phyloP scores from a whole-genome alignment of 768 basidiomycete species.

The Leccinum uliginosum region DNA sequence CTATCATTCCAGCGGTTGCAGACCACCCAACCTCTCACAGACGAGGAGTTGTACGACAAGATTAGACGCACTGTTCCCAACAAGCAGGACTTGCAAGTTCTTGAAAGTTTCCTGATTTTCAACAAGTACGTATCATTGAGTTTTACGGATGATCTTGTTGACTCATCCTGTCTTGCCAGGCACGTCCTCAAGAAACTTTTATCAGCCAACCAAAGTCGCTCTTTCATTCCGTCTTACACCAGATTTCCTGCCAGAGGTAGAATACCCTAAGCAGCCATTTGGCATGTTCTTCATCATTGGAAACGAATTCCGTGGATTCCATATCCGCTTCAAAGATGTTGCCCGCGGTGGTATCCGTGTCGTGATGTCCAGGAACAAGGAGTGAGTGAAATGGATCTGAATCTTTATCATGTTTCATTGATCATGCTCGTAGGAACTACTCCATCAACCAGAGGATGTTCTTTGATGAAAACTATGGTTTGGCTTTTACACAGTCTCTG shows the following conservation, averaged over 20 bases:
- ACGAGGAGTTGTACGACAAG: slow-evolving; percentile 81
- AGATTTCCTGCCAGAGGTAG: slow-evolving; percentile 86
- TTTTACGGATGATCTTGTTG: not conserved
- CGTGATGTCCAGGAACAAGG: slow-evolving; percentile 92
- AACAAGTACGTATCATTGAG: slow-evolving; percentile 62
- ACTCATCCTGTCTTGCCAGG: slow-evolving; percentile 35
- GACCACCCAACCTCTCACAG: slow-evolving; percentile 77
- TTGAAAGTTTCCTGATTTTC: slow-evolving; percentile 93
- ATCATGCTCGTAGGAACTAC: slow-evolving; percentile 59
- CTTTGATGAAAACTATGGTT: slow-evolving; percentile 96
- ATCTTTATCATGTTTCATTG: not conserved
- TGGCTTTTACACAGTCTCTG: slow-evolving; percentile 90
- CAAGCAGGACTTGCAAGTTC: slow-evolving; percentile 90
- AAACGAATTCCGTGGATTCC: slow-evolving; percentile 92
- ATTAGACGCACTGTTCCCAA: slow-evolving; percentile 80
- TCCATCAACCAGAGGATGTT: slow-evolving; percentile 94
- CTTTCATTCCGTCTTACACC: slow-evolving; percentile 94
- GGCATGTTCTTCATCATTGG: slow-evolving; percentile 95
- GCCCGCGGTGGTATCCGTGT: slow-evolving; percentile 98
- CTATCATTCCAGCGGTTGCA: slow-evolving; percentile 93
- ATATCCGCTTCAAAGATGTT: slow-evolving; percentile 94
- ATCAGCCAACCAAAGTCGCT: slow-evolving; percentile 97
- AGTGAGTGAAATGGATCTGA: slow-evolving; percentile 41
- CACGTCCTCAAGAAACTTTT: slow-evolving; percentile 97
- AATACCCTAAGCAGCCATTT: slow-evolving; percentile 92